Evolutionary conservation across 2,329 filamentous ascomycete genomes (phyloP), one percentile per base, ranked within the genome.

Genomic region (Scedosporium dehoogii): DNA sequence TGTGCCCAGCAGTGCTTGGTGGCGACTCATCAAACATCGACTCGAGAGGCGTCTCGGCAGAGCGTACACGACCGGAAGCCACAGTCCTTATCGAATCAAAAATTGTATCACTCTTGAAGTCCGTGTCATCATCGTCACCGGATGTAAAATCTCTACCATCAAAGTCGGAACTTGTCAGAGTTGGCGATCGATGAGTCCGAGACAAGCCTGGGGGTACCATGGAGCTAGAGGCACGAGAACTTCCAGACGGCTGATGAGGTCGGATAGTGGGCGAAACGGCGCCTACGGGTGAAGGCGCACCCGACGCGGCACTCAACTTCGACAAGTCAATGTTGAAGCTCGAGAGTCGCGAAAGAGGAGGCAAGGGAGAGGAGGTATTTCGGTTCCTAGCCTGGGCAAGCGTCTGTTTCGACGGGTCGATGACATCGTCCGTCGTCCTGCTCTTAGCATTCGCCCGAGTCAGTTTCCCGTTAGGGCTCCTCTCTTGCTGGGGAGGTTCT

Each of bases 1-100:
- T 70, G 66, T 81, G 81, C 61, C 79, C 77, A 18, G 80, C 79
- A 1, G 82, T 81, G 69, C 81, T 83, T 6, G 85, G 83, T 42
- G 87, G 88, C 14, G 88, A 90, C 68, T 92, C 89, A 73, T 92
- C 89, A 72, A 92, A 92, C 78, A 92, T 89, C 25, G 85, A 90
- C 69, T 92, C 89, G 59, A 92, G 77, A 16, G 89, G 88, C 29
- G 87, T 88, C 70, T 90, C 85, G 57, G 85, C 81, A 41, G 85
- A 83, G 64, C 86, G 84, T 61, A 83, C 80, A 65, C 86, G 88
- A 65, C 83, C 81, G 9, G 88, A 91, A 46, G 83, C 86, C 64
- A 83, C 80, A 16, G 89, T 92, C 61, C 88, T 86, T 67, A 91
- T 75, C 33, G 89, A 92, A 75, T 92, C 90, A 73, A 86, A 92